Conservation (phyloP, 768 basidiomycete species). For the Leccinum boreale region DNA sequence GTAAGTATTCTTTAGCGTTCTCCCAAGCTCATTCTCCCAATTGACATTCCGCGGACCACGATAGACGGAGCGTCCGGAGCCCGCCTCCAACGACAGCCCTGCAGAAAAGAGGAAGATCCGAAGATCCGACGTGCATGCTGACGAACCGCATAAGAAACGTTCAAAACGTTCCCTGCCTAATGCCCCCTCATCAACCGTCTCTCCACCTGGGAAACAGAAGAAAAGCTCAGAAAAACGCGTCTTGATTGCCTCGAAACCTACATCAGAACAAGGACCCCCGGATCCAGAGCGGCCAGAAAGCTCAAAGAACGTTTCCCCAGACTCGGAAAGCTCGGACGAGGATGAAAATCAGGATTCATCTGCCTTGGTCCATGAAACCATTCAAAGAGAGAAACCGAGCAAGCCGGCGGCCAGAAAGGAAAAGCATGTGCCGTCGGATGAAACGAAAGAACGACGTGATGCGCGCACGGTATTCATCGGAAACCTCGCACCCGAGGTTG, state of each 20-base stretch:
- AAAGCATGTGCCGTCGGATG: constrained; percentile 61
- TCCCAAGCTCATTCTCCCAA: constrained; percentile 6
- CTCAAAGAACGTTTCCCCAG: constrained; percentile 5
- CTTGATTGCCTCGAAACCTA: neutral
- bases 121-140: constrained; percentile 11
- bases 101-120: constrained; percentile 13
- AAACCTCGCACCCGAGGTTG: constrained; percentile 76
- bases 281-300: neutral
- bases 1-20: constrained; percentile 35
- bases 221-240: constrained; percentile 13
- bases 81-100: constrained; percentile 1
- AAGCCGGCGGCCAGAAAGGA: constrained; percentile 29
- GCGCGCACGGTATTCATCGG: constrained; percentile 89
- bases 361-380: constrained; percentile 62
- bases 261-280: neutral
- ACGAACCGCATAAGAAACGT: constrained; percentile 17
- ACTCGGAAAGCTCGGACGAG: constrained; percentile 27
- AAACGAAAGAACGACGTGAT: constrained; percentile 71
- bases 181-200: constrained; percentile 21
- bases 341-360: constrained; percentile 34
- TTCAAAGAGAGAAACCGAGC: constrained; percentile 31
- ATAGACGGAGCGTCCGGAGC: constrained; percentile 10
- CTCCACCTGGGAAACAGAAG: constrained; percentile 10
- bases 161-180: constrained; percentile 5
- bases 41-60: neutral